Evolutionary conservation across 805 yeast genomes (phyloP), one percentile per base, ranked within the genome.

Genomic region (Isabelozyma rhagii): DNA sequence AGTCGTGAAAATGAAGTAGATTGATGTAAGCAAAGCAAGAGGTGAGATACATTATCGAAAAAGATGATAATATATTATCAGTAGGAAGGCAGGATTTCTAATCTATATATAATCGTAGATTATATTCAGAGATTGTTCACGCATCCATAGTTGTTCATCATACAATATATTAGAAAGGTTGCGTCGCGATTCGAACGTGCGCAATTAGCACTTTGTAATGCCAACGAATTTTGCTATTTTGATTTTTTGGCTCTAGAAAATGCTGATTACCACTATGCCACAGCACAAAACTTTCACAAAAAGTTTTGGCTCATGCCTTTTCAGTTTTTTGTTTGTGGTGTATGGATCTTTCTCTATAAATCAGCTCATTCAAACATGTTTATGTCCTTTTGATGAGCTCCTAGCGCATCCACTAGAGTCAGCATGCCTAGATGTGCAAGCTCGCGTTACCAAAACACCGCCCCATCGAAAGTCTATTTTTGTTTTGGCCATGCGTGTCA

Each of bases 31-130:
- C n/a, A 3, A 31, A 31, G n/a, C 10, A 31, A 4, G n/a, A 4
- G 36, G n/a, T 9, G n/a, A 5, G n/a, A 9, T 13, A 15, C 36
- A 36, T 11, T 28, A 14, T 39, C 18, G 27, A 49, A 46, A 46
- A 51, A 51, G 52, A 56, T 50, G 60, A 55, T 56, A 57, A 28
- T 43, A 43, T 43, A 28, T 51, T 61, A 46, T 73, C 78, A 73
- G 78, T 71, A 73, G 78, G 78, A 73, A 73, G 78, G 78, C 78
- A 71, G 76, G 77, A 61, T 66, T 68, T 72, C 59, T 73, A 73
- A 73, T 73, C 77, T 58, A 71, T 57, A 74, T 58, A 55, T 43
- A 51, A 60, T 60, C 76, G 75, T 73, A 63, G 76, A 55, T 58
- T 48, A 50, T 58, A 64, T 75, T 73, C 77, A 73, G 77, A 71